Evolutionary conservation across 2,329 filamentous ascomycete species (phyloP).

Genomic region (Aureobasidium mangrovei): DNA sequence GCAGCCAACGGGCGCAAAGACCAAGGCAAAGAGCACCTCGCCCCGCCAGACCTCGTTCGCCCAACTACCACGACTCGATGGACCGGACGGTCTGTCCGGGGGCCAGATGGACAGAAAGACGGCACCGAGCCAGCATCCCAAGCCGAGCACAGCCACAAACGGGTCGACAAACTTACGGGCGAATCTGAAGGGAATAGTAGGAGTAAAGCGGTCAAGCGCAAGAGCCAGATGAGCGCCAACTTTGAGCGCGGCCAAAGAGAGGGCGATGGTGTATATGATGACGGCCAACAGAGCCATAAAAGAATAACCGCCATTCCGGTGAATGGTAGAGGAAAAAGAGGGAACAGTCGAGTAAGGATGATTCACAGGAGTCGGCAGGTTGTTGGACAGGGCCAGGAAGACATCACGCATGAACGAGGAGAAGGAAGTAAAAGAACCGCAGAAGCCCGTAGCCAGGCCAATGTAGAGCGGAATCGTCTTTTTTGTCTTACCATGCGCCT

Average conservation of each 20-base stretch:
- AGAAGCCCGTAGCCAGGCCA: constrained; percentile 77
- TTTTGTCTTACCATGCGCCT: constrained; percentile 47
- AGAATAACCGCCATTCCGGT: constrained; percentile 65
- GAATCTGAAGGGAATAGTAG: constrained; percentile 50
- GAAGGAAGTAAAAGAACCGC: constrained; percentile 83
- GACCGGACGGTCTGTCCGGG: constrained; percentile 43
- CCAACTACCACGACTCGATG: constrained; percentile 26
- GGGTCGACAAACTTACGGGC: constrained; percentile 57
- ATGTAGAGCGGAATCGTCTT: constrained; percentile 86
- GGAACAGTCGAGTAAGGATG: constrained; percentile 24
- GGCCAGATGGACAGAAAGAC: constrained; percentile 64
- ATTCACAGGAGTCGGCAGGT: constrained; percentile 48
- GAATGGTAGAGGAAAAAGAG: constrained; percentile 24
- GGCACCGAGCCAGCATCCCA: constrained; percentile 69
- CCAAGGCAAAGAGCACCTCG: constrained; percentile 62
- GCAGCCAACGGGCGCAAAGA: constrained; percentile 76
- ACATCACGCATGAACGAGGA: constrained; percentile 74
- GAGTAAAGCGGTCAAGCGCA: constrained; percentile 48
- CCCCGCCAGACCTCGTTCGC: constrained; percentile 61
- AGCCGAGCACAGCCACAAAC: constrained; percentile 54
- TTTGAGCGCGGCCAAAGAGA: constrained; percentile 62
- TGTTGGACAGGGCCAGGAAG: constrained; percentile 72
- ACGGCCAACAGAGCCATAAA: constrained; percentile 74
- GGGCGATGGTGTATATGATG: constrained; percentile 59
- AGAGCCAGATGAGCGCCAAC: constrained; percentile 68